Base-by-base conservation (phyloP, 768 basidiomycete species). In the Lactifluus hygrophoroides region DNA sequence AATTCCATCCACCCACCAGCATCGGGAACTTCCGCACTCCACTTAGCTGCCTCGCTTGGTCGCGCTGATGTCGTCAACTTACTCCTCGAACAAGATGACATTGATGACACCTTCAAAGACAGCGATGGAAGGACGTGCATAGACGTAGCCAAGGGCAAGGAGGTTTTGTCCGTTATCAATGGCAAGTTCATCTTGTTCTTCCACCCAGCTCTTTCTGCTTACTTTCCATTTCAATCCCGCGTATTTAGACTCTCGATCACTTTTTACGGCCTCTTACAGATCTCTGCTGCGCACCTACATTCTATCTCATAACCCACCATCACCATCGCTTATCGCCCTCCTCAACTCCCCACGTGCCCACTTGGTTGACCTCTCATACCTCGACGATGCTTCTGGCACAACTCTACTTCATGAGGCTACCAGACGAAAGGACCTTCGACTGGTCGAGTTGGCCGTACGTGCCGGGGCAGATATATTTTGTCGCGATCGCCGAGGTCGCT, bases 391-490 rank as follows among this genome's bases (percentile, higher is more conserved):
- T n/a, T 79, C 84, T 1, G 93, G 94, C 0, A 78, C 80, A 3
- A 83, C 89, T 0, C 71, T 96, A 5, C 75, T 97, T 0, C 94
- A 97, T 63, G 94, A 94, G 69, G 91, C 93, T 1, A 89, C 90
- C 0, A 75, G 80, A 35, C 77, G 92, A 16, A 85, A 86, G 58
- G 91, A 96, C 66, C 72, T 95, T 21, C 76, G 83, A 4, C 72
- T 95, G 19, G 81, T 95, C 27, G 90, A 95, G 66, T 77, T 92
- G n/a, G 86, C 84, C 0, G 82, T 94, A 2, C 80, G 86, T 23
- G 86, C 87, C 9, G 93, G 93, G 0, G 92, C 90, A 0, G 92
- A 94, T 67, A 87, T 94, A 4, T 94, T 94, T 66, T 85, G 88
- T 2, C 77, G 92, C 4, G 87, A 95, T 70, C 76, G 84, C 21